Base-by-base conservation (phyloP, 2,329 filamentous ascomycete genomes). In the Phoma sp. region DNA sequence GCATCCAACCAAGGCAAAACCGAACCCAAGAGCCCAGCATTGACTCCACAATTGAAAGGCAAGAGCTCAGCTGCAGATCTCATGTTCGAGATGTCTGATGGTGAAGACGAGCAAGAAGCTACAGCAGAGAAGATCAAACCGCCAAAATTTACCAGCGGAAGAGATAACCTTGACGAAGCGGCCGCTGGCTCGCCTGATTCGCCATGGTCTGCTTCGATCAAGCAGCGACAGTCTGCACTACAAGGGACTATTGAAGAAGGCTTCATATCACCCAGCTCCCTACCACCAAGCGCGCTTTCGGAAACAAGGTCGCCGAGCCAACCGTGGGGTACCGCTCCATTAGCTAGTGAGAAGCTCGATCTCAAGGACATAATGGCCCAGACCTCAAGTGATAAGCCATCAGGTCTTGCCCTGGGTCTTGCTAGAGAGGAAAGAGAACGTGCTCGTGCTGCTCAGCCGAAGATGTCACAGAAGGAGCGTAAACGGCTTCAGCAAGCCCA, bases 81-180 rank as follows among this genome's bases (percentile, higher is more conserved):
- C 49, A 96, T 96, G 73, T 97, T 97, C 69, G 86, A 91, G 61
- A 97, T 97, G 92, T 93, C 96, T 54, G 92, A 96, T 33, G 91
- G 92, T 38, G 82, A 81, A 52, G 59, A 73, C 13, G 67, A 67
- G 5, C 54, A 60, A 3, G 44, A 51, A 5, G 55, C 47, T 9
- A 7, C 37, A 5, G 9, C 42, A 1, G 47, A 58, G 7, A 63
- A 57, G 29, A 68, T 71, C 44, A 65, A 58, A n/a, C 60, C 61
- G 5, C 68, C 62, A 10, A 63, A 45, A 4, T 71, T 72, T 32
- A 59, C 50, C 4, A 56, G 48, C 4, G 44, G 38, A 10, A 35
- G 33, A 11, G 60, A 62, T n/a, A 51, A 50, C 3, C 13, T 37
- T 3, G 22, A 32, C 10, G 47, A 60, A n/a, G 63, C 60, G 22